Base-by-base conservation (phyloP, 768 basidiomycete species). In the Suillus alpinus region DNA sequence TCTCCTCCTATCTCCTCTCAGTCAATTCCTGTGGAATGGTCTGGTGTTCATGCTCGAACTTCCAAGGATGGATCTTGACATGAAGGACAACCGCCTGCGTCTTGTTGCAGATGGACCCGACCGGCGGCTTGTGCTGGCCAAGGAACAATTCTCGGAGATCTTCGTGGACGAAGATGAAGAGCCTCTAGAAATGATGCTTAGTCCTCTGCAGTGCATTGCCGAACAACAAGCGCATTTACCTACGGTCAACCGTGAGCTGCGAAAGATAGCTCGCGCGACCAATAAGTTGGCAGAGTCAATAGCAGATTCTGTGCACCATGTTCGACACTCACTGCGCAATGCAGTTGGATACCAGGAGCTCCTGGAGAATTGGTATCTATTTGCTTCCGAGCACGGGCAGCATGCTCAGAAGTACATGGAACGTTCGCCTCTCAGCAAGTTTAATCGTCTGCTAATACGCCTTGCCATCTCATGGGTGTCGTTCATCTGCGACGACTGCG, bases 401-500 rank as follows among this genome's bases (percentile, higher is more conserved):
- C 91, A 95, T 67, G 92, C 90, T 9, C 89, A 94, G 67, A 86
- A 88, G 65, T 87, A 91, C 71, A 92, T 97, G 88, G 94, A 96
- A 66, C 83, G 83, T 16, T 69, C 83, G 0, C 80, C 86, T 0
- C 72, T 88, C 57, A 77, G 82, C 66, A 88, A 89, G 65, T 96
- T 97, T 75, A 90, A 91, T 69, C 85, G 89, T 7, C 81, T 90
- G 4, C 80, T 98, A 37, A 89, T 95, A 73, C 89, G 87, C 62
- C 83, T 98, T 57, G 94, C 95, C 10, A 98, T 98, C 67, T 91
- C 92, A 13, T 99, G 96, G 96, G 93, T 98, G 37, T 89, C 94
- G 47, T 98, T 99, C 80, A 96, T 98, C 64, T 97, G 94, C 76
- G 95, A 98, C 69, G 93, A 95, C 67, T 99, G 97, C 76, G 92